Conservation (phyloP, 2,329 filamentous ascomycete species). For the Cercospora citrullina region DNA sequence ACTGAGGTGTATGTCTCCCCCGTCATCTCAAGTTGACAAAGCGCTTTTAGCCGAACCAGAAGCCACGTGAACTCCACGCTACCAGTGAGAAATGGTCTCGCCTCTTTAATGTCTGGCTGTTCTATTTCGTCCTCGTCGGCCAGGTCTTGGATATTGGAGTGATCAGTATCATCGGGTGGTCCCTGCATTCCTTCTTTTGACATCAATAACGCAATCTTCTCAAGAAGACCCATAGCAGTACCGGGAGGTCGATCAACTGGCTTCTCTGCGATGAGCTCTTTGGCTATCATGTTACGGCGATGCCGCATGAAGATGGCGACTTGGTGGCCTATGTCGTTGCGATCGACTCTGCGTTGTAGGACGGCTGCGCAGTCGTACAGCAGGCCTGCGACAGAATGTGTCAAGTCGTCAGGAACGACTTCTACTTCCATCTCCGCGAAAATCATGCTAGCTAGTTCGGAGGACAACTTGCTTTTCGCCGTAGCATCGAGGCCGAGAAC, state of each 20-base stretch:
- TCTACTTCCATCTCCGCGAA: not conserved
- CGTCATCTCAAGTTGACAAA: not conserved
- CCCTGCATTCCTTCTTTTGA: not conserved
- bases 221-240: not conserved
- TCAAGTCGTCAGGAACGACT: not conserved
- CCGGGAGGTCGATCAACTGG: not conserved
- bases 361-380: not conserved
- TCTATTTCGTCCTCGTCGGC: not conserved
- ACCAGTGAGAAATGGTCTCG: not conserved
- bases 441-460: not conserved
- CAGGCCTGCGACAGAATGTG: not conserved
- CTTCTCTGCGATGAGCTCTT: not conserved
- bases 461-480: not conserved
- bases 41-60: not conserved
- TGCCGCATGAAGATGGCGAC: not conserved
- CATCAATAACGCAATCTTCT: not conserved
- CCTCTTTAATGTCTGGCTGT: not conserved
- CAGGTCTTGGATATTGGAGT: not conserved
- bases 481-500: not conserved
- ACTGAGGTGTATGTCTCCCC: not conserved
- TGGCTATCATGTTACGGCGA: not conserved
- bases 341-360: not conserved
- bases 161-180: not conserved
- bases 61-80: not conserved
- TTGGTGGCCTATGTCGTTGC: not conserved